Percentiles rank a stretch among this genome's conserved stretches.
Conservation (phyloP, 495 filamentous ascomycete genomes). For the Podospora pseudoanserina region DNA sequence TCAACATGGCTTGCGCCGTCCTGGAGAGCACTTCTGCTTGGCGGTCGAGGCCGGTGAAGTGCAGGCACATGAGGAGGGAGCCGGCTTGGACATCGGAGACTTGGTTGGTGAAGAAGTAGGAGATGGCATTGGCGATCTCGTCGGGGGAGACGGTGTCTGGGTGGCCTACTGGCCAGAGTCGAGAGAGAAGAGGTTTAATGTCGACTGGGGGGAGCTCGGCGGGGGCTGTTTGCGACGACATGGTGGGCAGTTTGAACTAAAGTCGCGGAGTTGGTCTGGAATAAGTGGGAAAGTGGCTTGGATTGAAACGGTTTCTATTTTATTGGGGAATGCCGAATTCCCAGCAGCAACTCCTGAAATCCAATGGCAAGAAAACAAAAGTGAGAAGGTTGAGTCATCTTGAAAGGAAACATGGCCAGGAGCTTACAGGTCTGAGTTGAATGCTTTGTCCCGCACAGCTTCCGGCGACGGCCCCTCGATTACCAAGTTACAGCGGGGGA, state of each 20-base stretch:
- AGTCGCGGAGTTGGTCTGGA: background rate
- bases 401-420: constrained; percentile 6
- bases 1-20: constrained; percentile 65
- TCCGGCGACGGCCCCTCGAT: constrained; percentile 22
- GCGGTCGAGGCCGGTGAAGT: constrained; percentile 78
- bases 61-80: constrained; percentile 79
- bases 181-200: constrained; percentile 76
- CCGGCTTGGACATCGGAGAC: constrained; percentile 79
- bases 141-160: constrained; percentile 60
- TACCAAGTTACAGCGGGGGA: constrained; percentile 21
- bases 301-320: constrained; percentile 4
- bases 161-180: constrained; percentile 59
- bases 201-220: constrained; percentile 46
- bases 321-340: constrained; percentile 6
- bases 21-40: constrained; percentile 73
- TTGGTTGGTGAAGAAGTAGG: constrained; percentile 80
- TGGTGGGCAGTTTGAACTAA: background rate
- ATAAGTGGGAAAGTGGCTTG: background rate
- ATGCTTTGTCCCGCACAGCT: constrained; percentile 15
- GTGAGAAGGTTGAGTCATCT: constrained; percentile 28
- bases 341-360: background rate
- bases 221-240: constrained; percentile 10
- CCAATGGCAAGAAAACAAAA: background rate
- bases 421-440: constrained; percentile 7
- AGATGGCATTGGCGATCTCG: constrained; percentile 83